Evolutionary conservation across 2,329 filamentous ascomycete genomes (phyloP).

Genomic region (Aureobasidium leucospermi): DNA sequence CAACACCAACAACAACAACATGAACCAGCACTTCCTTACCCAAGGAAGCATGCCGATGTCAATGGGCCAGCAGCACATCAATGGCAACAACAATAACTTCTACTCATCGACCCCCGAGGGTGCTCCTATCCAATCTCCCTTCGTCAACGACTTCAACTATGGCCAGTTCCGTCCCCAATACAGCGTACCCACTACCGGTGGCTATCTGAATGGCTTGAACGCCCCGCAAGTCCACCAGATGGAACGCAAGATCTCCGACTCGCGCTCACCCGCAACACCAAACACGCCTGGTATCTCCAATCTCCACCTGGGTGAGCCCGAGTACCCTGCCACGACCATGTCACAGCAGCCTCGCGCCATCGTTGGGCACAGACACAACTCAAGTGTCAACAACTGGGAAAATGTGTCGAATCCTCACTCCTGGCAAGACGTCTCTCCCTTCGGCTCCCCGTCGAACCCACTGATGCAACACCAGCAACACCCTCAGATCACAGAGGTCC

Average conservation of each 20-base stretch:
- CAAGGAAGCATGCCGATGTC: conserved; percentile 13
- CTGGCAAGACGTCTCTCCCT: conserved; percentile 73
- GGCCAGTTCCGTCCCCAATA: conserved; percentile 56
- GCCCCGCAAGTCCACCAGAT: conserved; percentile 31
- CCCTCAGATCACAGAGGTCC: conserved; percentile 80
- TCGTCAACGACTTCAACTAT: conserved; percentile 70
- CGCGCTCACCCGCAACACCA: conserved; percentile 73
- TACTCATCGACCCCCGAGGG: conserved; percentile 91
- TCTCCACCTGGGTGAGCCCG: conserved; percentile 63
- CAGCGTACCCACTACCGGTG: conserved; percentile 28
- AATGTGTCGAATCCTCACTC: conserved; percentile 71
- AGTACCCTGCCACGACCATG: conserved; percentile 26
- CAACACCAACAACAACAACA: conserved; percentile 14
- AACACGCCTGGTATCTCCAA: conserved; percentile 72
- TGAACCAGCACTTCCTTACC: conserved; percentile 12
- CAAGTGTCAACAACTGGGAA: conserved; percentile 80
- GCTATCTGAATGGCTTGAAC: conserved; percentile 23
- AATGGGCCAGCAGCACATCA: conserved; percentile 24
- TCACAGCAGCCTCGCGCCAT: conserved; percentile 26
- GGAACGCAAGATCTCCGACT: conserved; percentile 60
- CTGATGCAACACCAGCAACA: conserved; percentile 57
- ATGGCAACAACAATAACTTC: conserved; percentile 43
- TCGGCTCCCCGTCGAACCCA: conserved; percentile 67
- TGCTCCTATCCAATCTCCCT: conserved; percentile 86
- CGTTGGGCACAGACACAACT: conserved; percentile 52